phyloP scores from a whole-genome alignment of 495 filamentous ascomycete genomes.

The Sabuloglossum arenarium region DNA sequence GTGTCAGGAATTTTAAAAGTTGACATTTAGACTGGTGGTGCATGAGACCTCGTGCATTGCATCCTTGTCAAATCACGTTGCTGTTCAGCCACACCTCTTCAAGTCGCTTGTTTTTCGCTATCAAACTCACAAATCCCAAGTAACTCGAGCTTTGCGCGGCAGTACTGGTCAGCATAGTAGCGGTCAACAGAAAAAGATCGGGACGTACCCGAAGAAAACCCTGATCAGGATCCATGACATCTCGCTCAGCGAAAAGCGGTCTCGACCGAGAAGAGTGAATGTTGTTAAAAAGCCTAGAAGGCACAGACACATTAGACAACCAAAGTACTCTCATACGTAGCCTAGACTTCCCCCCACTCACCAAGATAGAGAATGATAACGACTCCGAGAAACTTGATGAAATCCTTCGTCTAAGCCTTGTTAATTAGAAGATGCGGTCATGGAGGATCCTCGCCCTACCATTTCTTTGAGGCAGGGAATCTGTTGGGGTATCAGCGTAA shows the following conservation, averaged over 20 bases:
- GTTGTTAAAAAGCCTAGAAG: slow-evolving; percentile 70
- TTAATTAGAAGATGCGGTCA: neutral
- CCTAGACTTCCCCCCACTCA: slow-evolving; percentile 13
- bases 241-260: slow-evolving; percentile 43
- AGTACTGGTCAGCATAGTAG: neutral
- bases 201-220: slow-evolving; percentile 46
- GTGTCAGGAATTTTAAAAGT: neutral
- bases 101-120: slow-evolving; percentile 5
- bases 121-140: slow-evolving; percentile 52
- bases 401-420: slow-evolving; percentile 50
- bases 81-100: slow-evolving; percentile 22
- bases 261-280: slow-evolving; percentile 71
- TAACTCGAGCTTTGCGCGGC: slow-evolving; percentile 34
- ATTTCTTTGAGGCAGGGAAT: slow-evolving; percentile 83
- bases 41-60: slow-evolving; percentile 2
- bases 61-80: slow-evolving; percentile 12
- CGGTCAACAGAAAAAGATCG: neutral
- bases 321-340: neutral
- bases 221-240: slow-evolving; percentile 82
- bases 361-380: slow-evolving; percentile 63
- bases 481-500: slow-evolving; percentile 8
- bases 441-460: slow-evolving; percentile 20
- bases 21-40: slow-evolving; percentile 9
- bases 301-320: neutral
- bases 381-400: slow-evolving; percentile 76